phyloP scores from a whole-genome alignment of 129 eudicot species.

The Escallonia rubra region DNA sequence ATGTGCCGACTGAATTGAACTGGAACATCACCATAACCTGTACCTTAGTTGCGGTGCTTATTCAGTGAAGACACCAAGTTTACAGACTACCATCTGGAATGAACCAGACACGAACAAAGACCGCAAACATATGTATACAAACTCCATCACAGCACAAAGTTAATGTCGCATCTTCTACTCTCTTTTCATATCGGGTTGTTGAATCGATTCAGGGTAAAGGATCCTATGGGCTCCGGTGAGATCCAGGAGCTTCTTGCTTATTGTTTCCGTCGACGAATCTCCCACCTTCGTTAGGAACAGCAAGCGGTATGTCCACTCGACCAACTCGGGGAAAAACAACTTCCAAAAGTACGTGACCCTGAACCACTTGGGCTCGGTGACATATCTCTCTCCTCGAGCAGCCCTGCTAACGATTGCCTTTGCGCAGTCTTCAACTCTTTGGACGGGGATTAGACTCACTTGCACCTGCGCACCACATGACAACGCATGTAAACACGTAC shows the following conservation, averaged over 20 bases:
- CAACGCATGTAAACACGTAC: neutral
- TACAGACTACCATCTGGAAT: no score
- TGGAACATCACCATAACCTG: no score
- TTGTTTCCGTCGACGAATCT: constrained; percentile 21
- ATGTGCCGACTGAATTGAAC: no score
- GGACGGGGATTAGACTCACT: constrained; percentile 20
- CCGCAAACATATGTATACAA: neutral
- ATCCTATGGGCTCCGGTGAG: constrained; percentile 15
- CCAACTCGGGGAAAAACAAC: constrained; percentile 17
- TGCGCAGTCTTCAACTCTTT: constrained; percentile 14
- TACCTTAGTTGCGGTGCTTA: no score
- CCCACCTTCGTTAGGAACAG: constrained; percentile 18
- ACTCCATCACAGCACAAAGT: neutral
- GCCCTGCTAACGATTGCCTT: constrained; percentile 33
- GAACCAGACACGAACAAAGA: neutral
- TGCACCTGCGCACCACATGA: constrained; percentile 15
- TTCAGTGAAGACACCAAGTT: no score
- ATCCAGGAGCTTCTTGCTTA: constrained; percentile 31
- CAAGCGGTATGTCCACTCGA: constrained; percentile 26
- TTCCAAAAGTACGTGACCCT: constrained; percentile 15
- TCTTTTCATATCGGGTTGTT: neutral
- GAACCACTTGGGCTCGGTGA: constrained; percentile 31
- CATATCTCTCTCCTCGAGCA: constrained; percentile 29
- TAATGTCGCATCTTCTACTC: neutral
- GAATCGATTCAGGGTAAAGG: constrained; percentile 29